Evolutionary conservation across 768 basidiomycete species (phyloP).

Genomic region (Termitomyces sp.): DNA sequence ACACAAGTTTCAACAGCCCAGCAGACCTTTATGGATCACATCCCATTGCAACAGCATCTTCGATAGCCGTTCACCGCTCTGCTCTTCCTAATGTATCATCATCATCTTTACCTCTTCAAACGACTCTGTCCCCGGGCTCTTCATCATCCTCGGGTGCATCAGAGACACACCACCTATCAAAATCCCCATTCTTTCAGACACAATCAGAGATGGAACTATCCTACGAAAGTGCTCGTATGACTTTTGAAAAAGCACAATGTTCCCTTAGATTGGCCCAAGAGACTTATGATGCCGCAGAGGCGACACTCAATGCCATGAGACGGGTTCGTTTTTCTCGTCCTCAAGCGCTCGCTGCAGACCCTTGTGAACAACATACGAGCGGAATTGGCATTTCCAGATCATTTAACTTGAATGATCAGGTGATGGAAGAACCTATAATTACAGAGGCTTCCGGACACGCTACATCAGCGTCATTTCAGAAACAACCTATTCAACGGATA

Average conservation of each 20-base stretch:
- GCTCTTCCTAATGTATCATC: not conserved
- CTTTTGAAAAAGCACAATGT: constrained; percentile 3
- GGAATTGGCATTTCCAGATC: not conserved
- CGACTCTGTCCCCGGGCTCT: not conserved
- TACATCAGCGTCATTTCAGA: not conserved
- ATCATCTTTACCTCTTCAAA: not conserved
- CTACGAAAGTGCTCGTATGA: constrained; percentile 1
- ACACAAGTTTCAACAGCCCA: not conserved
- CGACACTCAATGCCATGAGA: constrained; percentile 4
- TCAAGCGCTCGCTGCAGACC: not conserved
- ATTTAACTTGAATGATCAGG: not conserved
- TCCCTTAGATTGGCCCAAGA: not conserved
- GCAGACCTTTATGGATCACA: not conserved
- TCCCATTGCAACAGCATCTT: not conserved
- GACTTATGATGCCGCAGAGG: constrained; percentile 4
- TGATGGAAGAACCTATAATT: not conserved
- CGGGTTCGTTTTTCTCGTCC: not conserved
- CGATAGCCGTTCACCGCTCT: not conserved
- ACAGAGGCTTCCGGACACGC: not conserved
- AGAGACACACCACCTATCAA: not conserved
- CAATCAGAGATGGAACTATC: not conserved
- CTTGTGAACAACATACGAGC: not conserved
- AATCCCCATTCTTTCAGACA: not conserved
- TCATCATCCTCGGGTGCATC: not conserved
- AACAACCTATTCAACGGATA: not conserved